Evolutionary conservation across 2,329 filamentous ascomycete species (phyloP), one percentile per base, ranked within the genome.

Genomic region (Xylaria sp.): DNA sequence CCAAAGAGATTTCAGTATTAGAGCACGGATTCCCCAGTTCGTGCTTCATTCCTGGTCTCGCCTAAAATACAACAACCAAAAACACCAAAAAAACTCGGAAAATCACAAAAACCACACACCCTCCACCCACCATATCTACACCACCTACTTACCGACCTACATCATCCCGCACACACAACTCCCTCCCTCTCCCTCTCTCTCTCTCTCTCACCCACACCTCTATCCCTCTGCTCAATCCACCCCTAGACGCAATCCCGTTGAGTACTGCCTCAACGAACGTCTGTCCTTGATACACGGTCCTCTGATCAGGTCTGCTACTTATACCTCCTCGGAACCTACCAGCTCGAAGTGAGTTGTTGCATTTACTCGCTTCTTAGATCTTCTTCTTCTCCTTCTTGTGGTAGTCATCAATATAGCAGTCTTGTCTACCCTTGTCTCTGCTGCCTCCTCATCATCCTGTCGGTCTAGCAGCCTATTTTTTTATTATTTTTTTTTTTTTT

Each of bases 61-160:
- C 83, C 66, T 84, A 84, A 81, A 81, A 81, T 82, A 82, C 83
- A 78, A 75, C 78, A 80, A 81, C 73, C 75, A 79, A 81, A 86
- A 81, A 81, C 81, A 82, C 77, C 80, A 85, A 88, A 89, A 89
- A 89, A 89, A 88, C 75, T 80, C 81, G 85, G 87, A 89, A 88
- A 82, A 80, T 80, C 78, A 82, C 82, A 87, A 84, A 84, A 81
- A 77, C 69, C 64, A 54, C 65, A 68, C 64, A 57, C 64, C 66
- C 55, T 59, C 51, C 67, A 57, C 68, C 40, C 68, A 68, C 70
- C 72, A 66, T 66, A 65, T 62, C 70, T 71, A 71, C 48, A 60
- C 58, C 66, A 51, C 35, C 60, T 55, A 51, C 60, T 61, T 65
- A 63, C 66, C 50, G 29, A 53, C 58, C 40, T 61, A 40, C 63